Percentiles rank a stretch among this genome's conserved stretches.
These are phyloP conservation scores for Penicillium silybi DNA, from an alignment of 495 filamentous ascomycete genomes.

Conservation along the genomic window DNA sequence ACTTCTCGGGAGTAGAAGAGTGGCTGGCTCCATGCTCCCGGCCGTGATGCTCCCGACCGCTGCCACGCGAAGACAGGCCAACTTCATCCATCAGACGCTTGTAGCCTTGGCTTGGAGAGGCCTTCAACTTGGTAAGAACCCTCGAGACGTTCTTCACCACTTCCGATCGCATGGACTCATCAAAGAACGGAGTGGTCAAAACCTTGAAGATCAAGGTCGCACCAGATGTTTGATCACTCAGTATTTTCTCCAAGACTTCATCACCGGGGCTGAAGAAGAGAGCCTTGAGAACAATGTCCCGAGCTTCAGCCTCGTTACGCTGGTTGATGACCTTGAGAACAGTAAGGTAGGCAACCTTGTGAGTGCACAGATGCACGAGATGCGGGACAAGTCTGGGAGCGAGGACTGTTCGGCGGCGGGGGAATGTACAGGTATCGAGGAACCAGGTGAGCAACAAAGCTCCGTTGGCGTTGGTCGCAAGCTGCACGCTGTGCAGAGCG, in stretches of 20 bases:
- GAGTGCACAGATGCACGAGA: constrained; percentile 94
- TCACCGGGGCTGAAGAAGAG: constrained; percentile 93
- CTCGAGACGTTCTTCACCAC: constrained; percentile 88
- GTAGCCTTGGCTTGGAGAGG: constrained; percentile 90
- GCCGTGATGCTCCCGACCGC: constrained; percentile 42
- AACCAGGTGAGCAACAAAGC: constrained; percentile 96
- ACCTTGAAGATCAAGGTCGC: constrained; percentile 98
- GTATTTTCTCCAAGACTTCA: constrained; percentile 81
- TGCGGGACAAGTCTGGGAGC: constrained; percentile 92
- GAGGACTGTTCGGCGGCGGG: constrained; percentile 83
- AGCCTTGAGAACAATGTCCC: constrained; percentile 87
- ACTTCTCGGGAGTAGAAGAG: constrained; percentile 38
- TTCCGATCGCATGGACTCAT: constrained; percentile 81
- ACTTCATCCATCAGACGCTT: constrained; percentile 99
- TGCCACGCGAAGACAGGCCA: constrained; percentile 66
- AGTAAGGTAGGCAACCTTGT: constrained; percentile 97
- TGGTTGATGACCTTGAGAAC: constrained; percentile 99
- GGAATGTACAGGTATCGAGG: constrained; percentile 96
- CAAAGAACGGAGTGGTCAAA: constrained; percentile 94
- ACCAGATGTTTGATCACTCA: constrained; percentile 86
- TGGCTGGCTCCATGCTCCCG: constrained; percentile 41
- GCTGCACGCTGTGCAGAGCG: constrained; percentile 90
- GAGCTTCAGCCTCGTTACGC: constrained; percentile 86
- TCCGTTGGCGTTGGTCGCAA: constrained; percentile 95
- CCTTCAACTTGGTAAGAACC: constrained; percentile 86